phyloP scores from a whole-genome alignment of 805 yeast genomes.

The Yarrowia sp. region DNA sequence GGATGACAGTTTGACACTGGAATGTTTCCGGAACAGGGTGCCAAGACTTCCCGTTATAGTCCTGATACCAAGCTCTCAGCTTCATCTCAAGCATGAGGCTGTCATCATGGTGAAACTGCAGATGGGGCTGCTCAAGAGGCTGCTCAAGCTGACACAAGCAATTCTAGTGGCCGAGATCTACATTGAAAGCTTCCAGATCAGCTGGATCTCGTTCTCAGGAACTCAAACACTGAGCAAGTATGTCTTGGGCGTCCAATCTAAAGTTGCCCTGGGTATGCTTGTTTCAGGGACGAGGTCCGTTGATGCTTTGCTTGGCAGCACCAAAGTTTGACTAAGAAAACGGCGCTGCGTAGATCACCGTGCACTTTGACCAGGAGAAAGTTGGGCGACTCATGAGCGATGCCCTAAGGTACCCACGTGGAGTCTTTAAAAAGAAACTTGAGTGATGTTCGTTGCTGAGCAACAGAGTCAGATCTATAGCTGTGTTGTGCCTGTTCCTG shows the following conservation, averaged over 20 bases:
- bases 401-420: neutral
- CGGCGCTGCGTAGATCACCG: slow-evolving; percentile 7
- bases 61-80: too few species aligned
- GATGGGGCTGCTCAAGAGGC: too few species aligned
- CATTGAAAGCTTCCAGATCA: neutral
- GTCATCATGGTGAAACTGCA: too few species aligned
- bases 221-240: neutral
- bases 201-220: neutral
- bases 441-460: neutral
- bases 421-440: too few species aligned
- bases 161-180: too few species aligned
- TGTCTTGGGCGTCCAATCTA: neutral
- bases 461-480: neutral
- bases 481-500: neutral
- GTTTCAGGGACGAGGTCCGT: neutral
- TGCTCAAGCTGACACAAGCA: too few species aligned
- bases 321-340: slow-evolving; percentile 11
- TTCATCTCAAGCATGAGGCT: too few species aligned
- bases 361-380: neutral
- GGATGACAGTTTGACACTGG: too few species aligned
- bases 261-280: neutral
- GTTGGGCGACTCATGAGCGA: neutral
- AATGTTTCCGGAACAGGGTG: too few species aligned
- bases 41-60: too few species aligned
- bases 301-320: neutral